Evolutionary conservation across 176 grass and related monocot genomes (phyloP).

Genomic region (Phragmites australis): DNA sequence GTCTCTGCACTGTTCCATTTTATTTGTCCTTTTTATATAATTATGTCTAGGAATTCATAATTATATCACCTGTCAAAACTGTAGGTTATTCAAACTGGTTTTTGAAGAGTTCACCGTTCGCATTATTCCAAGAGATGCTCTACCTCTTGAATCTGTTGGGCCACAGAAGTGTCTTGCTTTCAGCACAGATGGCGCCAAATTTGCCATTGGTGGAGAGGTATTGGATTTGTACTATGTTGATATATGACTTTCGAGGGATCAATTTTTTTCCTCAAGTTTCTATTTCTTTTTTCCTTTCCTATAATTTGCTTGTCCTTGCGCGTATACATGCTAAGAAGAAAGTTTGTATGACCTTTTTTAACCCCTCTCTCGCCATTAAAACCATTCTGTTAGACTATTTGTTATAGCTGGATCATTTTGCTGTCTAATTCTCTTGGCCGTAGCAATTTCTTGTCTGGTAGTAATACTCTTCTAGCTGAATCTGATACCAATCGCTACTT

Average conservation of each 20-base stretch:
- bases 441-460: neutral
- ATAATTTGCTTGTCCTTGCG: neutral
- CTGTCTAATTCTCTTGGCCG: constrained; percentile 2
- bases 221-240: neutral
- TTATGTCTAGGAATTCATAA: constrained; percentile 15
- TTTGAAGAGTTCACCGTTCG: constrained; percentile 55
- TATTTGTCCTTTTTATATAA: constrained; percentile 14
- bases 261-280: neutral
- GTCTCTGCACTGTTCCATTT: neutral
- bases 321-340: neutral
- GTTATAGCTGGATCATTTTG: constrained; percentile 6
- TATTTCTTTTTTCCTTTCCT: neutral
- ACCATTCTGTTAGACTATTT: constrained; percentile 3
- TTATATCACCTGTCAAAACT: constrained; percentile 16
- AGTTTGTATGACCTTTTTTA: constrained; percentile 8
- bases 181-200: constrained; percentile 92
- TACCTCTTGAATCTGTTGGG: constrained; percentile 69
- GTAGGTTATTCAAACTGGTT: constrained; percentile 74
- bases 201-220: constrained; percentile 94
- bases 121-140: constrained; percentile 60
- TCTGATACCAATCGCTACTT: neutral
- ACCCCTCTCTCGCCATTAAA: neutral
- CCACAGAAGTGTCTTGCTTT: constrained; percentile 90
- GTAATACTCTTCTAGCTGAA: constrained; percentile 21
- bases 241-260: neutral